Evolutionary conservation across 768 basidiomycete species (phyloP).

Genomic region (Pulveroboletus sp.): DNA sequence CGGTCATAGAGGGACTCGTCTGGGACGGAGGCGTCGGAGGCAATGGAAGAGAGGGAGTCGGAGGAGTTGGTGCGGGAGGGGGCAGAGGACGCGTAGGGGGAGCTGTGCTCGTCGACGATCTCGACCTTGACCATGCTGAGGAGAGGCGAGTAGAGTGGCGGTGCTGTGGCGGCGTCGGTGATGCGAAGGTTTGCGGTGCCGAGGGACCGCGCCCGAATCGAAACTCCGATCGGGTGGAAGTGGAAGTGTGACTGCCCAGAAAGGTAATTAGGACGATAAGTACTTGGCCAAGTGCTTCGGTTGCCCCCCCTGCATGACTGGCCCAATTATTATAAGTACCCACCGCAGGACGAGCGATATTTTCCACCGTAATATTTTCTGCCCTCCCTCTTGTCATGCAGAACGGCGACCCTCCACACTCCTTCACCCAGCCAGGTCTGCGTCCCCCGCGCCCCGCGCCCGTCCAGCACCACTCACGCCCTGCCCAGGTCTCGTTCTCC

Average conservation of each 20-base stretch:
- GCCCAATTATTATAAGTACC: slow-evolving; percentile 22
- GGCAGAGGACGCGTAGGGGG: slow-evolving; percentile 70
- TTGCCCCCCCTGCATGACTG: slow-evolving; percentile 8
- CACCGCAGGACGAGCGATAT: slow-evolving; percentile 8
- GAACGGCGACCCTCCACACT: slow-evolving; percentile 25
- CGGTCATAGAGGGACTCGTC: slow-evolving; percentile 89
- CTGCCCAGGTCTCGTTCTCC: slow-evolving; percentile 51
- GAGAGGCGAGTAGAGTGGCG: slow-evolving; percentile 5
- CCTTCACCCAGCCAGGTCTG: slow-evolving; percentile 33
- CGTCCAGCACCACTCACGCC: background rate
- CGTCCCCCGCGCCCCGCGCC: background rate
- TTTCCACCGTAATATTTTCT: slow-evolving; percentile 26
- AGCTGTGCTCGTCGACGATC: slow-evolving; percentile 75
- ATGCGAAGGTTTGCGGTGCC: slow-evolving; percentile 26
- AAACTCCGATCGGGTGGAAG: slow-evolving; percentile 23
- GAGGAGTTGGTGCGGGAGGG: slow-evolving; percentile 68
- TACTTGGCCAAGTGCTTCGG: slow-evolving; percentile 20
- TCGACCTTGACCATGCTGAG: slow-evolving; percentile 87
- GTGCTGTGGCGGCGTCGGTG: slow-evolving; percentile 20
- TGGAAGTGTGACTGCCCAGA: slow-evolving; percentile 2
- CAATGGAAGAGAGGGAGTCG: slow-evolving; percentile 74
- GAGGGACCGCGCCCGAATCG: slow-evolving; percentile 14
- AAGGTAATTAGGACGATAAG: slow-evolving; percentile 17
- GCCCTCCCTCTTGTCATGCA: slow-evolving; percentile 28
- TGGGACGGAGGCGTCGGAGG: slow-evolving; percentile 59